A percentile compares a stretch with the other conserved stretches of the same genome.
Evolutionary conservation across 768 basidiomycete species (phyloP).

Genomic region (Hericium rajendrae): DNA sequence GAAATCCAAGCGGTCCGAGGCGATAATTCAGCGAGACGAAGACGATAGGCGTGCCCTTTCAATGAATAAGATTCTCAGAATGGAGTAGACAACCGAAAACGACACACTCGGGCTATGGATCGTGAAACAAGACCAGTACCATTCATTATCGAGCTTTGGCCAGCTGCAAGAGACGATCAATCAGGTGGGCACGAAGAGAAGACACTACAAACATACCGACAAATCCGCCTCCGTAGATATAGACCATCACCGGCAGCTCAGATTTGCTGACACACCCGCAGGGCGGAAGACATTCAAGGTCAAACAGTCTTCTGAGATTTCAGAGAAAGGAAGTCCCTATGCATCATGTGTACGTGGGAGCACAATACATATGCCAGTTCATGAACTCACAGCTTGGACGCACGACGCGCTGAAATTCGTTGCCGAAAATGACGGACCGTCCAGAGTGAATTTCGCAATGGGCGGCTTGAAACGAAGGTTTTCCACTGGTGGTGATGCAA

Average conservation of each 20-base stretch:
- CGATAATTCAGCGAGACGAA: slow-evolving; percentile 44
- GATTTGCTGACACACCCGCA: background rate
- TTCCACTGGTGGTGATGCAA: background rate
- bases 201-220: background rate
- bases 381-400: background rate
- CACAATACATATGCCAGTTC: background rate
- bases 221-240: background rate
- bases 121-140: background rate
- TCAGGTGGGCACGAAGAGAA: background rate
- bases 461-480: background rate
- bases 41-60: slow-evolving; percentile 21
- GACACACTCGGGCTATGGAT: background rate
- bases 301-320: background rate
- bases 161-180: background rate
- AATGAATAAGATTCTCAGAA: background rate
- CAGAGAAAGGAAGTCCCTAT: background rate
- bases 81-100: background rate
- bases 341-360: background rate
- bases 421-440: background rate
- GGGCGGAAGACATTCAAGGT: background rate
- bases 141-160: background rate
- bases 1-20: slow-evolving; percentile 39
- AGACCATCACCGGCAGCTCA: background rate
- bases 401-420: background rate
- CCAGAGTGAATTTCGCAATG: background rate